Evolutionary conservation across 2,329 filamentous ascomycete genomes (phyloP).

Genomic region (Calonectria henricotiae): DNA sequence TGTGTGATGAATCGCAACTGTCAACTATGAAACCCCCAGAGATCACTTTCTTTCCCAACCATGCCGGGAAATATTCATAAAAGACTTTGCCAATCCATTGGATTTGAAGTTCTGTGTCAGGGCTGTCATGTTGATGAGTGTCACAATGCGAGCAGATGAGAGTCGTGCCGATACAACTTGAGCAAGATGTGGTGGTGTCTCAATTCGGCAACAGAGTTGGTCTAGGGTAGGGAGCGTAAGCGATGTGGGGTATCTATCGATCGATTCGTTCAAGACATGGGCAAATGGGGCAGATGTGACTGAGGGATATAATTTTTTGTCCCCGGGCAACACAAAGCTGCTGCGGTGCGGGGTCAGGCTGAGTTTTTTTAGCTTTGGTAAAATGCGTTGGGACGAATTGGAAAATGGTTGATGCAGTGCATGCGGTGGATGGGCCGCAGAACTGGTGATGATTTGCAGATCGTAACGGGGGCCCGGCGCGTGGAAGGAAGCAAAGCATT

Average conservation of each 20-base stretch:
- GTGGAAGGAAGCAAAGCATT: background rate
- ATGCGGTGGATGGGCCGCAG: background rate
- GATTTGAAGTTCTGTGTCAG: background rate
- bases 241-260: too few species aligned
- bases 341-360: constrained; percentile 12
- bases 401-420: background rate
- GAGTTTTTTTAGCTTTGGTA: background rate
- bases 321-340: background rate
- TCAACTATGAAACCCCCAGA: constrained; percentile 72
- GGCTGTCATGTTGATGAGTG: background rate
- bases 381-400: background rate
- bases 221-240: too few species aligned
- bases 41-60: constrained; percentile 65
- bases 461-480: background rate
- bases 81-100: background rate
- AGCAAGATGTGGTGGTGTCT: too few species aligned
- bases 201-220: too few species aligned
- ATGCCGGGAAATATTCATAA: background rate
- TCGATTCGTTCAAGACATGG: too few species aligned
- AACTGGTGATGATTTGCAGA: background rate
- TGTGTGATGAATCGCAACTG: background rate
- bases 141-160: too few species aligned
- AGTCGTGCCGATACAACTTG: too few species aligned
- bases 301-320: constrained; percentile 22
- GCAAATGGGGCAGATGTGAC: background rate